Conservation (phyloP, 495 filamentous ascomycete genomes). For the Aspergillus leporis region DNA sequence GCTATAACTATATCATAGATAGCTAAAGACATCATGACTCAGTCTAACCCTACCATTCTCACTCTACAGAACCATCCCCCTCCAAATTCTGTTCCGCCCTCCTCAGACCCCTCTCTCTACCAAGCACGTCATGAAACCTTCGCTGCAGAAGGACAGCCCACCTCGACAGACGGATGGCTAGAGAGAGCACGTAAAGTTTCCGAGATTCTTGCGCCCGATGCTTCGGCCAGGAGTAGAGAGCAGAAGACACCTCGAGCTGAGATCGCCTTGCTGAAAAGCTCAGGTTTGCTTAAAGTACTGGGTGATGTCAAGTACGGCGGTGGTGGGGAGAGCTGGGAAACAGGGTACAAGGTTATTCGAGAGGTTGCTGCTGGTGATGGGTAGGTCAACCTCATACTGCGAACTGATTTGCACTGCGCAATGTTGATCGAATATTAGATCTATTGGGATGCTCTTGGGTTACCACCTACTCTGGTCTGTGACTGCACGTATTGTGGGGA, state of each 20-base stretch:
- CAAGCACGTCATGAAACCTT: slow-evolving; percentile 47
- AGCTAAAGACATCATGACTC: not conserved
- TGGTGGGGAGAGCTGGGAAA: slow-evolving; percentile 56
- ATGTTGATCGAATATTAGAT: slow-evolving; percentile 22
- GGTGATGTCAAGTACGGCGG: slow-evolving; percentile 57
- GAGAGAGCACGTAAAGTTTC: slow-evolving; percentile 53
- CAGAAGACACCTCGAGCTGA: slow-evolving; percentile 59
- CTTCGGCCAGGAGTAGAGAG: slow-evolving; percentile 52
- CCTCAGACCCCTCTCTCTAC: slow-evolving; percentile 54
- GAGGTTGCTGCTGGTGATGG: slow-evolving; percentile 62
- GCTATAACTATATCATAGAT: not conserved
- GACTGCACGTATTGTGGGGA: slow-evolving; percentile 57
- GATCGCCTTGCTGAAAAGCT: slow-evolving; percentile 55
- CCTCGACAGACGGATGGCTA: slow-evolving; percentile 48
- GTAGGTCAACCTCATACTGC: slow-evolving; percentile 15
- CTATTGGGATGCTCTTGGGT: slow-evolving; percentile 58
- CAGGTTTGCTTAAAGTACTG: slow-evolving; percentile 55
- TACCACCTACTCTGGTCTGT: slow-evolving; percentile 64
- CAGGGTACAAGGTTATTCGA: slow-evolving; percentile 56
- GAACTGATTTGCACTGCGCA: not conserved
- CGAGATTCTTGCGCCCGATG: slow-evolving; percentile 53
- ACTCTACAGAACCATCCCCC: not conserved
- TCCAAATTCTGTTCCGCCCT: slow-evolving; percentile 11
- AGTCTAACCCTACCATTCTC: not conserved
- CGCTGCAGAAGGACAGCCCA: slow-evolving; percentile 36